Conservation (phyloP, 176 grass and related monocot genomes). For the Raddia distichophylla region DNA sequence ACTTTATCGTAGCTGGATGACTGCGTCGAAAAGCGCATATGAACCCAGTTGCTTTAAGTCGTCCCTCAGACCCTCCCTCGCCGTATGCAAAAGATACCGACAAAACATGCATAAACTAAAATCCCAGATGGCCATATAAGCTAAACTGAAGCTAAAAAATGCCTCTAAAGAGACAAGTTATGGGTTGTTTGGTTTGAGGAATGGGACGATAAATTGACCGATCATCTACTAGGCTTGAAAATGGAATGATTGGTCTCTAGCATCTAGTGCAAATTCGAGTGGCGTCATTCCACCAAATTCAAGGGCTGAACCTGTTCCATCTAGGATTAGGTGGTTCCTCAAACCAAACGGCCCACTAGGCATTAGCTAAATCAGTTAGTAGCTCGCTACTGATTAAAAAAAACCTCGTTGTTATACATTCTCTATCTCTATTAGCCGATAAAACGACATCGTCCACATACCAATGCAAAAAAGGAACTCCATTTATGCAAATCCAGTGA, state of each 20-base stretch:
- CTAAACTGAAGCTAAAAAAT: neutral
- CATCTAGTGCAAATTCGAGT: too few relatives aligned
- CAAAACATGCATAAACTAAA: conserved; percentile 4
- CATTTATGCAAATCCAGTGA: neutral
- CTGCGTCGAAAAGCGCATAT: neutral
- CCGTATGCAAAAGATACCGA: conserved; percentile 8
- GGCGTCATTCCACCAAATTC: too few relatives aligned
- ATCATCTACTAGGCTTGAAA: too few relatives aligned
- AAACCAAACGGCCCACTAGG: too few relatives aligned
- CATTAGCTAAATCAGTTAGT: conserved; percentile 19
- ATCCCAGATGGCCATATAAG: neutral
- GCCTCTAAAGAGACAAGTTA: neutral
- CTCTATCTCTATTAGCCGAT: neutral
- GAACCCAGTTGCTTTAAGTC: neutral
- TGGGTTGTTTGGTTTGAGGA: too few relatives aligned
- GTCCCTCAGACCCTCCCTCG: neutral
- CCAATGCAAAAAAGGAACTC: neutral
- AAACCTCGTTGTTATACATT: neutral
- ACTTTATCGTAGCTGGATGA: neutral
- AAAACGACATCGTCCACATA: conserved; percentile 15
- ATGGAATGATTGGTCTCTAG: too few relatives aligned
- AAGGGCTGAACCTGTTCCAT: too few relatives aligned
- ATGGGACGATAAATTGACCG: too few relatives aligned
- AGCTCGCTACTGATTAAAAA: conserved; percentile 13
- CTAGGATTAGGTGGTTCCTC: too few relatives aligned